These are phyloP conservation scores for Solanum corneliomulleri DNA, from an alignment of 257 asterid species.

Conservation along the genomic window DNA sequence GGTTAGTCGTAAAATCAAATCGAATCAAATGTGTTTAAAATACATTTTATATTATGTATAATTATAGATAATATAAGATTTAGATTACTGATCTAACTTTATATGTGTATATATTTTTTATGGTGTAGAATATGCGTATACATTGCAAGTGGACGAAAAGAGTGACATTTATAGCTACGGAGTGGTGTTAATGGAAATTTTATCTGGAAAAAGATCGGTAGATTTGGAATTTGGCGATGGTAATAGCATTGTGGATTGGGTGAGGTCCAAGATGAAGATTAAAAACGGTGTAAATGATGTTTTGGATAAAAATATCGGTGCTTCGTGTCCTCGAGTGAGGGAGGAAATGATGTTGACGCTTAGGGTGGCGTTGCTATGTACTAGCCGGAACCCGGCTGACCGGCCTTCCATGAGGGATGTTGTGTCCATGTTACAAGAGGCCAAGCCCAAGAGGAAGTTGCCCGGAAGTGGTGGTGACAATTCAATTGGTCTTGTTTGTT, in stretches of 20 bases:
- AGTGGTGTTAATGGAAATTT: conserved; percentile 70
- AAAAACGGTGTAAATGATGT: conserved; percentile 30
- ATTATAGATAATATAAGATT: not conserved
- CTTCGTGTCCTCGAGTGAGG: conserved; percentile 50
- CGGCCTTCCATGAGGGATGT: conserved; percentile 96
- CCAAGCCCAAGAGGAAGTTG: conserved; percentile 59
- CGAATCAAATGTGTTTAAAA: not conserved
- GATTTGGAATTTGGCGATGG: conserved; percentile 83
- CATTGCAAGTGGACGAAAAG: conserved; percentile 88
- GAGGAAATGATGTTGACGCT: conserved; percentile 74
- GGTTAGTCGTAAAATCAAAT: not conserved
- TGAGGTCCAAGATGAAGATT: conserved; percentile 39
- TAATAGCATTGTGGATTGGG: conserved; percentile 74
- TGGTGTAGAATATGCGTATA: conserved; percentile 72
- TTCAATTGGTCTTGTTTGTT: conserved; percentile 9
- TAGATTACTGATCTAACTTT: not conserved
- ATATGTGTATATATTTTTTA: not conserved
- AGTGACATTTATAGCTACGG: conserved; percentile 97
- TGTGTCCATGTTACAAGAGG: conserved; percentile 74
- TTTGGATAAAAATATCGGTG: conserved; percentile 57
- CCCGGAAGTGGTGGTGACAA: conserved; percentile 7
- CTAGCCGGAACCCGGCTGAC: conserved; percentile 70
- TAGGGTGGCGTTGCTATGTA: conserved; percentile 74
- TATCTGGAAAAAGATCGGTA: conserved; percentile 68
- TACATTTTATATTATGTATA: not conserved